Base-by-base conservation (phyloP, 1,284 basidiomycete species). In the Irpex rosettiformis region DNA sequence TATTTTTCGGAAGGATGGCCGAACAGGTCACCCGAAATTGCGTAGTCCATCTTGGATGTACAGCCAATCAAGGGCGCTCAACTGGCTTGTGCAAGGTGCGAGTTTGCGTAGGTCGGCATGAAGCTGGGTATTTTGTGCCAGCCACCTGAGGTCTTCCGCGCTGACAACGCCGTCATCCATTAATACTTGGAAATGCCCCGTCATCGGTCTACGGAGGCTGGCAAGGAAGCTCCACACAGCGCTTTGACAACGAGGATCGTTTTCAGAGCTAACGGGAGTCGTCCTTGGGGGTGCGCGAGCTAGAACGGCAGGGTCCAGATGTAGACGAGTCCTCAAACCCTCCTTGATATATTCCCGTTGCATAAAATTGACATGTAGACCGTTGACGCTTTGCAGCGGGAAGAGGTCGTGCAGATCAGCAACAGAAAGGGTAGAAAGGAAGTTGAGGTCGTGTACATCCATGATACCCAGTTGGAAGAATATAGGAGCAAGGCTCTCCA, bases 51-150 rank as follows among this genome's bases (percentile, higher is more conserved):
- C 47, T 45, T 59, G 54, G 53, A 59, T 45, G 30, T 45, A 59
- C 18, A 59, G 54, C 58, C 58, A 59, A 5, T 59, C 58, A 43
- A 59, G 51, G 49, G 54, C 30, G 30, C 30, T n/a, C 4, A 29
- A 33, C 22, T 55, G 27, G 10, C 25, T 28, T 27, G 21, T 52
- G 18, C 13, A 13, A 22, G 25, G 7, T 56, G 30, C 29, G 28
- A 16, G 11, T 24, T 10, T 29, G 37, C 18, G 54, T 3, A 33
- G 30, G 8, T 33, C 27, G 13, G 11, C 42, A 2, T 45, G 33
- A 45, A 54, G 47, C 1, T 56, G 48, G n/a, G 7, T 30, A 52
- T 52, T 6, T 24, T 16, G 6, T 4, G 58, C 30, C 2, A 59
- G 29, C 11, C 25, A 18, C 1, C 27, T 21, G n/a, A 59, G 22